Evolutionary conservation across 805 yeast genomes (phyloP).

Genomic region (Saturnispora gosingensis): DNA sequence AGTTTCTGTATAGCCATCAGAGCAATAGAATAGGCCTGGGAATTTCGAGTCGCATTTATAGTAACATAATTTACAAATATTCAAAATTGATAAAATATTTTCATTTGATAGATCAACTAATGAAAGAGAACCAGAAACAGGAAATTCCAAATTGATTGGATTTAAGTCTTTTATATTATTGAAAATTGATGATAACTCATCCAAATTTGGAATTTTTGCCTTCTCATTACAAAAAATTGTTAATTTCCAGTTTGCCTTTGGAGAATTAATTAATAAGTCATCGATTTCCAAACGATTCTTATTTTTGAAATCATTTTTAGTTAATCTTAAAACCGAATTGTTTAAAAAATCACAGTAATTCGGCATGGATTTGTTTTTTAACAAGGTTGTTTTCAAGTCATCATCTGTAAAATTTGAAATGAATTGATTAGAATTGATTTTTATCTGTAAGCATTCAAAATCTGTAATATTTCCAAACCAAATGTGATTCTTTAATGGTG

Average conservation of each 20-base stretch:
- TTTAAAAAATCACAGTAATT: constrained; percentile 38
- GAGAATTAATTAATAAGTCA: constrained; percentile 35
- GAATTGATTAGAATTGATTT: constrained; percentile 15
- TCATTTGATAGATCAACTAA: constrained; percentile 59
- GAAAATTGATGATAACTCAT: constrained; percentile 27
- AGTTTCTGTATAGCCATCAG: constrained; percentile 90
- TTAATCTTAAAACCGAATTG: constrained; percentile 41
- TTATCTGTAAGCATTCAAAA: constrained; percentile 36
- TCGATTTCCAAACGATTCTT: constrained; percentile 18
- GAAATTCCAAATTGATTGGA: constrained; percentile 45
- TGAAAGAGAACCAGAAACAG: constrained; percentile 78
- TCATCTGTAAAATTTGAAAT: background rate
- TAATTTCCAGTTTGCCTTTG: constrained; percentile 45
- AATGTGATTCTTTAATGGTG: constrained; percentile 42
- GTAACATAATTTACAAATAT: constrained; percentile 60
- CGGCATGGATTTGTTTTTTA: constrained; percentile 19
- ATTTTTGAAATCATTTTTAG: constrained; percentile 24
- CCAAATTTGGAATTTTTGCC: constrained; percentile 41
- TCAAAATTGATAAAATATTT: constrained; percentile 54
- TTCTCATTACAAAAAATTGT: constrained; percentile 54
- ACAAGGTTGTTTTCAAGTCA: background rate
- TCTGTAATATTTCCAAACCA: constrained; percentile 86
- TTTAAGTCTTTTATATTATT: constrained; percentile 12
- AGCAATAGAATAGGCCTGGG: constrained; percentile 58
- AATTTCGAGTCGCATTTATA: constrained; percentile 28